Evolutionary conservation across 2,329 filamentous ascomycete genomes (phyloP).

Genomic region (Fusarium sp.): DNA sequence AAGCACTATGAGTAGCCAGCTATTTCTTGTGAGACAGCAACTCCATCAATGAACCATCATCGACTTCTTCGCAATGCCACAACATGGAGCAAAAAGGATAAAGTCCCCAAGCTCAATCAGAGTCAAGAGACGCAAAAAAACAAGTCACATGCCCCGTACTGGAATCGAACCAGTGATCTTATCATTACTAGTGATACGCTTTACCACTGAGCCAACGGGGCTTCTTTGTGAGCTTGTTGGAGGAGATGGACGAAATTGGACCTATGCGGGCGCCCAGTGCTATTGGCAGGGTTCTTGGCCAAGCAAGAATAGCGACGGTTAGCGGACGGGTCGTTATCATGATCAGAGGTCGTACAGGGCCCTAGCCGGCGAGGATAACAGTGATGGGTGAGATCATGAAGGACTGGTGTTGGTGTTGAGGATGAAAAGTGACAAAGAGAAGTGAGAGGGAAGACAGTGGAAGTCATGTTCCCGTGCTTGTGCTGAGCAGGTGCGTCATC

Average conservation of each 20-base stretch:
- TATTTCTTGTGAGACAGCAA: not conserved
- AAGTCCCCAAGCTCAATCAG: not conserved
- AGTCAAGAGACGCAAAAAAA: not conserved
- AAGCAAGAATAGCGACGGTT: not conserved
- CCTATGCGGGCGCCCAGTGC: not conserved
- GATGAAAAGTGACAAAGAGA: not conserved
- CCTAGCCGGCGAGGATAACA: not conserved
- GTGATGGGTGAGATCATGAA: not conserved
- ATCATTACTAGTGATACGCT: constrained; percentile 54
- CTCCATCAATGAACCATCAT: not conserved
- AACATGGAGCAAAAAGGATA: not conserved
- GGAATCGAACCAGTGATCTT: constrained; percentile 52
- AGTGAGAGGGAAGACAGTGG: not conserved
- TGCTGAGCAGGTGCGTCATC: not conserved
- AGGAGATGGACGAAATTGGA: not conserved
- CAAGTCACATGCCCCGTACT: constrained; percentile 44
- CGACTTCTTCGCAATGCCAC: not conserved
- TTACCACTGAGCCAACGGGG: constrained; percentile 52
- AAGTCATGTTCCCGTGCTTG: not conserved
- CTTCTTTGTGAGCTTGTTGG: constrained; percentile 14
- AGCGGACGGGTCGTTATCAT: not conserved
- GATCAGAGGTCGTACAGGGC: not conserved
- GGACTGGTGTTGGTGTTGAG: not conserved
- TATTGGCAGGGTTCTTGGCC: not conserved
- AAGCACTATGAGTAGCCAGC: not conserved